phyloP scores from a whole-genome alignment of 176 grass and related monocot species.

The Oryza punctata region DNA sequence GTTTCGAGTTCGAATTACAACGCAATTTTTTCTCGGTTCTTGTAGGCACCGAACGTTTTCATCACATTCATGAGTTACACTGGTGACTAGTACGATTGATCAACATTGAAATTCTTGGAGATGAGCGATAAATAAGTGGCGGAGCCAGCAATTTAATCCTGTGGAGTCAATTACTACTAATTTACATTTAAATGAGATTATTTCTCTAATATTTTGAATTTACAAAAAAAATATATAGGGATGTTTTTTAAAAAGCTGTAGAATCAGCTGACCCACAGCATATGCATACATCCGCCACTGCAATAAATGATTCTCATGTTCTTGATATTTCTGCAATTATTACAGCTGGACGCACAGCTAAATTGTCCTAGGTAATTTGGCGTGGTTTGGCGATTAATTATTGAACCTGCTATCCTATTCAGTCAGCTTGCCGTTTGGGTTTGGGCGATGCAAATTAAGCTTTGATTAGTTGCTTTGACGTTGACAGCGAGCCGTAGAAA shows the following conservation, averaged over 20 bases:
- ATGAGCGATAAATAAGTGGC: too few species aligned
- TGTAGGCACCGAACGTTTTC: not conserved
- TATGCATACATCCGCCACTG: too few species aligned
- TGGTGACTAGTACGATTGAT: not conserved
- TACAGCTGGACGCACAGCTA: not conserved
- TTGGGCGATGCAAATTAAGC: not conserved
- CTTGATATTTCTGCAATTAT: not conserved
- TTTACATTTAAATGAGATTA: too few species aligned
- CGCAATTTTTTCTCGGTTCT: not conserved
- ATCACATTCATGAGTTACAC: not conserved
- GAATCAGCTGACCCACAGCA: too few species aligned
- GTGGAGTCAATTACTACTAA: too few species aligned
- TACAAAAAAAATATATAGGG: too few species aligned
- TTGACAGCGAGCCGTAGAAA: slow-evolving; percentile 20
- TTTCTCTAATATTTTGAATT: too few species aligned
- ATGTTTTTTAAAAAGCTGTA: too few species aligned
- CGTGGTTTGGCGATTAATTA: not conserved
- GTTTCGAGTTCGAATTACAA: not conserved
- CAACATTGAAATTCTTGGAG: not conserved
- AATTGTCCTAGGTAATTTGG: not conserved
- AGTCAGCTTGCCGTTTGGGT: not conserved
- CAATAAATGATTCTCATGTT: not conserved
- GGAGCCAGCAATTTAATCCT: too few species aligned
- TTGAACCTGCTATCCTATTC: not conserved
- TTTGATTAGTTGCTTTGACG: slow-evolving; percentile 1